phyloP scores from a whole-genome alignment of 2,329 filamentous ascomycete species.

The Diaporthe australafricana region DNA sequence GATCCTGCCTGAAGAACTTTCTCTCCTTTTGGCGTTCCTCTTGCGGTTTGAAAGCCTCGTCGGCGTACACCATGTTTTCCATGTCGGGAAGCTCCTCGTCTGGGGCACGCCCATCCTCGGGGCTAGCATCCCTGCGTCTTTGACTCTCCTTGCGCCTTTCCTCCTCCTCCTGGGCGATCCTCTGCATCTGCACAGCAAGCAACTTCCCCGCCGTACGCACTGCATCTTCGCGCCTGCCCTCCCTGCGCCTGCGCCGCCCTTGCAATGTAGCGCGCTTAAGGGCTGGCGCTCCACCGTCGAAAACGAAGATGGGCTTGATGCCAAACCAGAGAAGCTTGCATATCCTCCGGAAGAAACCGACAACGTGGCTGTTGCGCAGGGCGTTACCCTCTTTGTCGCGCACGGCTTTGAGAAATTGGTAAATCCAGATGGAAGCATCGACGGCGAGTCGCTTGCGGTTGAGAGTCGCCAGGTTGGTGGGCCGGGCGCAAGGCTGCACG shows the following conservation, averaged over 20 bases:
- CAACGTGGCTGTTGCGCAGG: slow-evolving; percentile 92
- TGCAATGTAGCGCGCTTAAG: slow-evolving; percentile 93
- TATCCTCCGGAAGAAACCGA: slow-evolving; percentile 97
- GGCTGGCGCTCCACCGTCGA: slow-evolving; percentile 92
- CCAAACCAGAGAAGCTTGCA: slow-evolving; percentile 98
- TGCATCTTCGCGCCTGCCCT: slow-evolving; percentile 93
- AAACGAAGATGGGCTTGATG: slow-evolving; percentile 96
- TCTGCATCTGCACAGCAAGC: slow-evolving; percentile 93
- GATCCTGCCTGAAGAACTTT: slow-evolving; percentile 90
- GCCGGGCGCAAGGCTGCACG: slow-evolving; percentile 92
- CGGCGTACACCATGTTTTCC: slow-evolving; percentile 84
- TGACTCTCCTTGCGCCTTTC: slow-evolving; percentile 74
- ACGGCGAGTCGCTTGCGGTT: slow-evolving; percentile 97
- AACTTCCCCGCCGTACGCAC: slow-evolving; percentile 90
- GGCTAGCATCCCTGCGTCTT: slow-evolving; percentile 59
- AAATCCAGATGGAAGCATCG: slow-evolving; percentile 99
- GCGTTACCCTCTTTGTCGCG: slow-evolving; percentile 99
- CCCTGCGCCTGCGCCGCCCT: slow-evolving; percentile 80
- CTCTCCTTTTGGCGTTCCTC: slow-evolving; percentile 80
- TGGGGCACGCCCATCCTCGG: slow-evolving; percentile 52
- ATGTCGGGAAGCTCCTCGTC: slow-evolving; percentile 76
- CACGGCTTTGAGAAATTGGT: slow-evolving; percentile 98
- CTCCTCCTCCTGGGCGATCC: slow-evolving; percentile 86
- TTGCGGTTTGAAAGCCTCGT: slow-evolving; percentile 85
- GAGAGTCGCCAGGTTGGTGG: slow-evolving; percentile 94